Evolutionary conservation across 2,329 filamentous ascomycete genomes (phyloP).

Genomic region (Sporothrix luriei): DNA sequence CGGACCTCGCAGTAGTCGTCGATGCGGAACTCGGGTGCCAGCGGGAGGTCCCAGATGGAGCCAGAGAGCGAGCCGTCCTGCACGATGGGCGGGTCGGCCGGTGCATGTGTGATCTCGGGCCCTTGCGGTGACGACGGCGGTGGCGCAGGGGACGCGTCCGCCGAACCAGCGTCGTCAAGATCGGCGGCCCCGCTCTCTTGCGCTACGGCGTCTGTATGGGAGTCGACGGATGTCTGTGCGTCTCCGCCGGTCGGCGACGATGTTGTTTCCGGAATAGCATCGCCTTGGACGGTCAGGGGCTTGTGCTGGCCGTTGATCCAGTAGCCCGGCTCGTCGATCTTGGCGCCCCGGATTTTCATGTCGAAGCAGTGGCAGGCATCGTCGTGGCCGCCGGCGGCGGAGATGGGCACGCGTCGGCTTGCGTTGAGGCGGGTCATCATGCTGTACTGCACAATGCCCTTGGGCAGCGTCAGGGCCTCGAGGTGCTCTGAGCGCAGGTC

Average conservation of each 20-base stretch:
- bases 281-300: background rate
- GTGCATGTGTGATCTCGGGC: background rate
- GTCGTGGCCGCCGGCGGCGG: slow-evolving; percentile 48
- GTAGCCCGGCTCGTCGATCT: slow-evolving; percentile 9
- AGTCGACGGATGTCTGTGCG: background rate
- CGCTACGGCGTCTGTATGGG: background rate
- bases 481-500: slow-evolving; percentile 34
- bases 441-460: slow-evolving; percentile 36
- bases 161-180: background rate
- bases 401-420: slow-evolving; percentile 9
- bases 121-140: background rate
- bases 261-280: background rate
- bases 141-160: background rate
- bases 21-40: slow-evolving; percentile 45
- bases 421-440: slow-evolving; percentile 6
- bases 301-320: slow-evolving; percentile 7
- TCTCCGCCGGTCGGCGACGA: background rate
- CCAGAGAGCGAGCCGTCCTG: background rate
- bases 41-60: slow-evolving; percentile 32
- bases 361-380: slow-evolving; percentile 46
- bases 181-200: background rate
- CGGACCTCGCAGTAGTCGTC: slow-evolving; percentile 66
- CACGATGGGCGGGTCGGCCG: background rate
- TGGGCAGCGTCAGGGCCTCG: slow-evolving; percentile 35
- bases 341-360: background rate